Percentiles rank a stretch among this genome's conserved stretches.
Conservation (phyloP, 768 basidiomycete genomes). For the Russula vinacea region DNA sequence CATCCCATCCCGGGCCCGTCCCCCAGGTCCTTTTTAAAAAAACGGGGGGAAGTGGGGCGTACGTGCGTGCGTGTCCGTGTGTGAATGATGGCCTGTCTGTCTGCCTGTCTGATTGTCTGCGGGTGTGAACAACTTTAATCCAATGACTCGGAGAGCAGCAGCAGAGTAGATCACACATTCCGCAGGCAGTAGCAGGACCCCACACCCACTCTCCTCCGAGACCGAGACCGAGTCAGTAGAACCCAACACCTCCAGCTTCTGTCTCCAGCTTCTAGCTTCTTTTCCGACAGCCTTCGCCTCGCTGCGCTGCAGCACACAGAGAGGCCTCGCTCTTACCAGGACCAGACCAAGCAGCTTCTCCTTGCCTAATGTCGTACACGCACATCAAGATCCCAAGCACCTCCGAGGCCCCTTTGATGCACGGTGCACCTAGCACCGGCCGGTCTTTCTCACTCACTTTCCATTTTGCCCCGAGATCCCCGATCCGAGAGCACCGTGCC, state of each 20-base stretch:
- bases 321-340: background rate
- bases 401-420: background rate
- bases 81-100: background rate
- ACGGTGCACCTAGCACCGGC: background rate
- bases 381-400: background rate
- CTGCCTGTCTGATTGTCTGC: no score
- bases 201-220: background rate
- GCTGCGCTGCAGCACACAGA: background rate
- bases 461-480: background rate
- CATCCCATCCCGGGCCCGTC: no score
- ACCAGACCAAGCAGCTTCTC: background rate
- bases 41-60: background rate
- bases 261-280: background rate
- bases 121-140: background rate
- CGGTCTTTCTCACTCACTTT: background rate
- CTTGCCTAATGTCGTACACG: slow-evolving; percentile 1
- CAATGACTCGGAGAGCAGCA: background rate
- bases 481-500: background rate
- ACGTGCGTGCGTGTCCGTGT: background rate
- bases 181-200: background rate
- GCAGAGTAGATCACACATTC: background rate
- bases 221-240: background rate
- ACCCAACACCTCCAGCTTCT: background rate
- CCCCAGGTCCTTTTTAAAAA: no score
- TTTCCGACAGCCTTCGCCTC: background rate